These are phyloP conservation scores for Solanum ahanhuiri DNA, from an alignment of 257 asterid species.

Conservation along the genomic window DNA sequence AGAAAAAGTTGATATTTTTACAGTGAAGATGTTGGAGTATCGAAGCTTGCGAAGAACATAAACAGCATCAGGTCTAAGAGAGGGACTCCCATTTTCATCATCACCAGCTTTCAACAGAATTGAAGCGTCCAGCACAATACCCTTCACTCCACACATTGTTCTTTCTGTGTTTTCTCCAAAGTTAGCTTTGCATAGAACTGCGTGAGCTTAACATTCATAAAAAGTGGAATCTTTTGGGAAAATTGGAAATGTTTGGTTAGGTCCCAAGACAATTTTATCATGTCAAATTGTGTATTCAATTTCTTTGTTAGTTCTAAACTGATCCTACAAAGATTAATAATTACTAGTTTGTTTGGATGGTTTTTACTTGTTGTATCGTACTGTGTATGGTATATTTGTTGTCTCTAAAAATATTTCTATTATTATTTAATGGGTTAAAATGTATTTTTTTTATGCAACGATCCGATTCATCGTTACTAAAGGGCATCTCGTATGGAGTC, in stretches of 20 bases:
- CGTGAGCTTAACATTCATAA: background rate
- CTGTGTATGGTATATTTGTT: too few relatives aligned
- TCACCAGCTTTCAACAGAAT: constrained; percentile 26
- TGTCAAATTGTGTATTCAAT: background rate
- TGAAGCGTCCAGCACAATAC: constrained; percentile 53
- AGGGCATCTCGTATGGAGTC: too few relatives aligned
- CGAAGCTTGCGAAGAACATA: constrained; percentile 60
- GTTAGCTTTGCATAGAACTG: constrained; percentile 4
- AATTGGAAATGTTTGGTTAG: background rate
- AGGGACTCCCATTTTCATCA: constrained; percentile 9
- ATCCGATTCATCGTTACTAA: too few relatives aligned
- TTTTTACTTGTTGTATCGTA: too few relatives aligned
- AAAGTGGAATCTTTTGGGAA: background rate
- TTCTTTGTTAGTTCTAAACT: background rate
- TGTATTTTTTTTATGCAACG: too few relatives aligned
- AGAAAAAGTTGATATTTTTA: constrained; percentile 4
- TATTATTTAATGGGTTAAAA: too few relatives aligned
- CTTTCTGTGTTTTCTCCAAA: background rate
- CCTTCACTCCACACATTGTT: constrained; percentile 48
- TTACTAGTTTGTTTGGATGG: background rate
- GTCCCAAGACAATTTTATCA: background rate
- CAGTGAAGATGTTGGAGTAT: constrained; percentile 55
- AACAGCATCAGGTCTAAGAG: constrained; percentile 35
- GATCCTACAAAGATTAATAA: background rate
- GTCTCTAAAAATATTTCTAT: too few relatives aligned